These are phyloP conservation scores for Trifolium fragiferum DNA, from an alignment of 306 rosid species.

Conservation along the genomic window DNA sequence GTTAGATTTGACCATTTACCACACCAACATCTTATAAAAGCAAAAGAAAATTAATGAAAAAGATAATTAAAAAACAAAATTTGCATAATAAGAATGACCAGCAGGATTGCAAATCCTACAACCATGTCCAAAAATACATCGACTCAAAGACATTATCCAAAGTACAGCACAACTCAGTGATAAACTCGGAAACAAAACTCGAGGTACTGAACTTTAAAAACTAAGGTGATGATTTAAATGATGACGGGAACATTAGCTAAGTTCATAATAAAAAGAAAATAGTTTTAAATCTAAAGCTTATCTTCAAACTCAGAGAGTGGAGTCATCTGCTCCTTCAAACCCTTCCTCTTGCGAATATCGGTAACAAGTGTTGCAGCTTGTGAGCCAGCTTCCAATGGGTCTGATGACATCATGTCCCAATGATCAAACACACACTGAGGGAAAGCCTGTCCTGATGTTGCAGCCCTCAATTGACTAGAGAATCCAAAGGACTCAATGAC, in stretches of 20 bases:
- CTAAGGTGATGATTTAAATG: background rate
- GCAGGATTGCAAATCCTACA: slow-evolving; percentile 17
- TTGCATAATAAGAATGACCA: background rate
- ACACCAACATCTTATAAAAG: background rate
- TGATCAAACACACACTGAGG: slow-evolving; percentile 93
- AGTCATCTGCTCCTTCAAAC: slow-evolving; percentile 89
- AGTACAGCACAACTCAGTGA: background rate
- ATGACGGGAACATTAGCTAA: background rate
- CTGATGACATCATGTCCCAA: slow-evolving; percentile 90
- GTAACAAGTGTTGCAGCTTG: slow-evolving; percentile 66
- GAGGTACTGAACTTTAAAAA: background rate
- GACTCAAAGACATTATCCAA: background rate
- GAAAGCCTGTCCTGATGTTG: slow-evolving; percentile 97
- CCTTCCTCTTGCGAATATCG: slow-evolving; percentile 92
- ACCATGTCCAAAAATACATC: background rate
- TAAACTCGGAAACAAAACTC: slow-evolving; percentile 21
- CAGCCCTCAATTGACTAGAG: slow-evolving; percentile 75
- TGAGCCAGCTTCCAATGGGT: slow-evolving; percentile 79
- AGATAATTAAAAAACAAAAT: background rate
- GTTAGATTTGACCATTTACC: background rate
- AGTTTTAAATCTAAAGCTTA: slow-evolving; percentile 54
- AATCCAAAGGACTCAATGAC: slow-evolving; percentile 81
- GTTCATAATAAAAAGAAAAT: background rate
- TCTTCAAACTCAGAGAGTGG: slow-evolving; percentile 83
- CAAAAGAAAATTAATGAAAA: background rate